Evolutionary conservation across 352 stramenopile genomes (phyloP).

Genomic region (Pythium plurisporium): DNA sequence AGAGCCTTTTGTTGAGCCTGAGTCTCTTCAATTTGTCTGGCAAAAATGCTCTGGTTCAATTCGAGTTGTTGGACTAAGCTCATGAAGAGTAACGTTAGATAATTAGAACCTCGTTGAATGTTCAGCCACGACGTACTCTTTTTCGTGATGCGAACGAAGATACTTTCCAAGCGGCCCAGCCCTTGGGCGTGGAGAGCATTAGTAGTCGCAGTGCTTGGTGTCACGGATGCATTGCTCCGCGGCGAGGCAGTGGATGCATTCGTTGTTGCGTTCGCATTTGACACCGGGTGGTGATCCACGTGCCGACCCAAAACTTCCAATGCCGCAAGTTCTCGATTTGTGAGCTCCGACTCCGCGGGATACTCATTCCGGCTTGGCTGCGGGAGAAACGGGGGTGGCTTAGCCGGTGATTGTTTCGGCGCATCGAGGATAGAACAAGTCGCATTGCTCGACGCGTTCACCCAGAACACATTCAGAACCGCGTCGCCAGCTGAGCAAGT

Average conservation of each 20-base stretch:
- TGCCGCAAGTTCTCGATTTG: conserved; percentile 3
- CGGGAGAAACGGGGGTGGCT: conserved; percentile 7
- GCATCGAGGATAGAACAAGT: conserved; percentile 6
- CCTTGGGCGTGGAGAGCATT: conserved; percentile 30
- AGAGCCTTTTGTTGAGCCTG: conserved; percentile 36
- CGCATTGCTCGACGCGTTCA: background rate
- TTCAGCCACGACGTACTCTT: conserved; percentile 67
- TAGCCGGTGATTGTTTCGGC: conserved; percentile 10
- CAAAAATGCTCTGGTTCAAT: conserved; percentile 56
- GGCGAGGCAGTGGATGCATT: background rate
- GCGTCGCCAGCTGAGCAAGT: background rate
- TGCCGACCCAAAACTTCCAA: conserved; percentile 12
- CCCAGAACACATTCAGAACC: background rate
- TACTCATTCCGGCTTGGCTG: background rate
- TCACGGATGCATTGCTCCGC: background rate
- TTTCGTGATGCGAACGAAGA: conserved; percentile 82
- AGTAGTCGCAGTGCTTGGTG: background rate
- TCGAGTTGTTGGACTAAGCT: conserved; percentile 65
- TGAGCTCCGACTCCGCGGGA: background rate
- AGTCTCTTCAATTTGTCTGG: conserved; percentile 53
- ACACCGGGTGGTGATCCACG: background rate
- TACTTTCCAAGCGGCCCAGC: conserved; percentile 68
- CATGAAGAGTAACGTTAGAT: too few species aligned
- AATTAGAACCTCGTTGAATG: too few species aligned
- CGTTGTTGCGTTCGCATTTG: background rate